Base-by-base conservation (phyloP, 306 rosid genomes). In the Hippophae gyantsensis region DNA sequence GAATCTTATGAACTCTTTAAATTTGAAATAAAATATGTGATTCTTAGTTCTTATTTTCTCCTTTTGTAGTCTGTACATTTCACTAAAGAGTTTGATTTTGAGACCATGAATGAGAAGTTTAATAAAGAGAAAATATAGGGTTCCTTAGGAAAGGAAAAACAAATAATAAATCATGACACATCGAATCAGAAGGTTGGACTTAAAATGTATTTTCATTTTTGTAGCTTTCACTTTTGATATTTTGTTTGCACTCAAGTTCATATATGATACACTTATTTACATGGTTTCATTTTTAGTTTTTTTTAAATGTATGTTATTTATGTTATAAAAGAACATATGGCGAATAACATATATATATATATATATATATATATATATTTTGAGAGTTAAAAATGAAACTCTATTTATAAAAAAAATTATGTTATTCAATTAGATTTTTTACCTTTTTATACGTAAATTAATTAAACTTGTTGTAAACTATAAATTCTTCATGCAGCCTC, bases 121-220 rank as follows among this genome's bases (percentile, higher is more conserved):
- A 89, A 76, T 42, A 83, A 85, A 75, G 89, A 89, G 73, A 89
- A 83, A 77, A 81, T 85, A 13, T 84, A 87, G 89, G 84, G 84
- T 51, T 76, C 74, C 60, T 89, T 82, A 42, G 89, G 89, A 56
- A 78, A 72, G 68, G 71, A 65, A 42, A 66, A 79, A 43, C 69
- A 48, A 42, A 50, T 12, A 25, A 68, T 67, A 72, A 52, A 61
- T 32, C 42, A 45, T 63, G 41, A 60, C 23, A 60, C 64, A 68
- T 18, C 23, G 10, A 53, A 76, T 58, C 70, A 69, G 11, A 61
- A 78, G 76, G 94, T 82, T 65, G 63, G 68, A 42, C 53, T 61
- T 32, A 43, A 26, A 49, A 62, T 60, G 32, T 59, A 8, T 55
- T 53, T 13, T 54, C 13, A 14, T 54, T 74, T 70, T 32, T 32